A percentile compares a stretch with the other conserved stretches of the same genome.
Evolutionary conservation across 768 basidiomycete species (phyloP).

Genomic region (Lenzites betulinus): DNA sequence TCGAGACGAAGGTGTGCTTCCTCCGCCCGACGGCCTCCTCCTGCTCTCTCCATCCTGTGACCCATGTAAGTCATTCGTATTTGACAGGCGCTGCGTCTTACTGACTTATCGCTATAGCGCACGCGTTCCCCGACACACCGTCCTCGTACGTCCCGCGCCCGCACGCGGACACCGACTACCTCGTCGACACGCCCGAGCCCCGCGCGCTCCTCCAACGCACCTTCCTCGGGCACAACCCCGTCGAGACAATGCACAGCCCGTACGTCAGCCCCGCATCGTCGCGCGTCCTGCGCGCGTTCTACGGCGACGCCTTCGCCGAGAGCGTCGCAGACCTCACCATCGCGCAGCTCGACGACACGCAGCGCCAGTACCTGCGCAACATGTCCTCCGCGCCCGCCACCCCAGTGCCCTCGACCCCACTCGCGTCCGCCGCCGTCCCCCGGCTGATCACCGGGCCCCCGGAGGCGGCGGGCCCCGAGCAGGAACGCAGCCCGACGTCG

Average conservation of each 20-base stretch:
- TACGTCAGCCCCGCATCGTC: constrained; percentile 38
- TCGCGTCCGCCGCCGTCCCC: constrained; percentile 1
- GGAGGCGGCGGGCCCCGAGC: constrained; percentile 35
- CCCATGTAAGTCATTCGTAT: constrained; percentile 30
- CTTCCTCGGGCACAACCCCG: constrained; percentile 47
- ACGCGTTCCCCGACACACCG: constrained; percentile 49
- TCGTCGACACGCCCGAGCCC: constrained; percentile 55
- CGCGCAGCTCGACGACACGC: constrained; percentile 23
- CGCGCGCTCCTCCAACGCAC: constrained; percentile 53
- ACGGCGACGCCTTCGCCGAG: constrained; percentile 32
- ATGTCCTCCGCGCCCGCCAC: constrained; percentile 26
- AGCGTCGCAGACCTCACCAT: constrained; percentile 33
- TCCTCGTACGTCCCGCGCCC: constrained; percentile 53
- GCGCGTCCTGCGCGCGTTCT: constrained; percentile 36
- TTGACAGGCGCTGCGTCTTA: constrained; percentile 27
- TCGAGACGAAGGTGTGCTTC: constrained; percentile 49
- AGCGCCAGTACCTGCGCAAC: constrained; percentile 25
- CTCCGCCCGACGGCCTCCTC: constrained; percentile 47
- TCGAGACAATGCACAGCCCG: constrained; percentile 38
- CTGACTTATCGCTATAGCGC: constrained; percentile 34
- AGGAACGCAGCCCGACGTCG: constrained; percentile 26
- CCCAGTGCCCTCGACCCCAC: constrained; percentile 16
- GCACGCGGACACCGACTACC: constrained; percentile 50
- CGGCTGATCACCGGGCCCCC: constrained; percentile 15
- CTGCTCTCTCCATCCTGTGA: constrained; percentile 47